Conservation (phyloP, 108 stramenopile genomes). For the Nitzschia sp. region DNA sequence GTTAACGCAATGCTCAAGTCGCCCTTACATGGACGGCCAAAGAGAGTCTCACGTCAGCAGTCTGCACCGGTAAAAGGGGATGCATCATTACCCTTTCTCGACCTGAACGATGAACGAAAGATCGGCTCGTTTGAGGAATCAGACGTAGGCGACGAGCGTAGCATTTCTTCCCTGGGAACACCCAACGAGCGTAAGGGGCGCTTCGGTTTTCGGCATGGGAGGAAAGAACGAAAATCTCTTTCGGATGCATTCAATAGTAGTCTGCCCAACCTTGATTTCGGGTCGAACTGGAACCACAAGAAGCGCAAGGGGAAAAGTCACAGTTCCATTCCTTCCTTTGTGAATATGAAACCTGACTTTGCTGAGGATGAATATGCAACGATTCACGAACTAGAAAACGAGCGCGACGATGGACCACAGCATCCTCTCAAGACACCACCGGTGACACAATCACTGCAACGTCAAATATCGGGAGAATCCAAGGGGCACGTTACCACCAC, state of each 20-base stretch:
- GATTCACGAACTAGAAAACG: neutral
- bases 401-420: neutral
- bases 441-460: neutral
- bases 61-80: neutral
- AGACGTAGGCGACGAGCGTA: slow-evolving; percentile 5
- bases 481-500: slow-evolving; percentile 2
- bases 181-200: neutral
- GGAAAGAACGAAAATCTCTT: neutral
- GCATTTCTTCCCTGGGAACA: slow-evolving; percentile 8
- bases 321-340: neutral
- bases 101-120: neutral
- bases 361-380: neutral
- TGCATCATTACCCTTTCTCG: neutral
- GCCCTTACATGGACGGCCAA: neutral
- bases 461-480: neutral
- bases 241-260: neutral
- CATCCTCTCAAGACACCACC: neutral
- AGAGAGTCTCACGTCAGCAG: neutral
- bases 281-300: neutral
- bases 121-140: no score
- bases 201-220: neutral
- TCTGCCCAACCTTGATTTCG: slow-evolving; percentile 1
- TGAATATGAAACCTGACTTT: neutral
- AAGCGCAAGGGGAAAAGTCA: neutral
- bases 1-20: neutral